Conservation (phyloP, 108 stramenopile species). For the Cyclostephanos invisitatus region DNA sequence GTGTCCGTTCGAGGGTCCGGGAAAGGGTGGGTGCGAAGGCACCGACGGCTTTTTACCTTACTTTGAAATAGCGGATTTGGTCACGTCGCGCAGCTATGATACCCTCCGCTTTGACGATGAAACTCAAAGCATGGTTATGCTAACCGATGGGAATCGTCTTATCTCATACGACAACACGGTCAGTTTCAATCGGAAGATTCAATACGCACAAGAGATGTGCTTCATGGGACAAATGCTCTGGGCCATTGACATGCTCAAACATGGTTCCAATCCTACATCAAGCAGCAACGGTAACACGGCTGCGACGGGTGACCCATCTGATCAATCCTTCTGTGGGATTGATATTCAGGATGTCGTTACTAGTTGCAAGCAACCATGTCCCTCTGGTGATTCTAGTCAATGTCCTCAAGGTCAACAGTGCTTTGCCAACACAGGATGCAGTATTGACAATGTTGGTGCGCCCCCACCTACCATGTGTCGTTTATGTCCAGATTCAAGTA, state of each 20-base stretch:
- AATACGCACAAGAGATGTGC: conserved; percentile 45
- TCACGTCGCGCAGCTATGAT: conserved; percentile 33
- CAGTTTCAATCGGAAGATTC: conserved; percentile 45
- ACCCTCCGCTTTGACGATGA: conserved; percentile 39
- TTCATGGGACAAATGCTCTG: conserved; percentile 49
- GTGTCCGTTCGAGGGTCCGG: conserved; percentile 42
- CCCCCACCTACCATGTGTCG: conserved; percentile 48
- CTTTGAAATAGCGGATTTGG: conserved; percentile 50
- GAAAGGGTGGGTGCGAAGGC: conserved; percentile 47
- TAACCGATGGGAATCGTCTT: conserved; percentile 51
- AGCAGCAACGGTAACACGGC: conserved; percentile 46
- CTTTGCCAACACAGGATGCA: conserved; percentile 48
- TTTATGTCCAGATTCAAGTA: conserved; percentile 47
- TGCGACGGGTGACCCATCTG: conserved; percentile 37
- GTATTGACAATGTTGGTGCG: conserved; percentile 45
- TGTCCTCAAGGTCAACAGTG: conserved; percentile 40
- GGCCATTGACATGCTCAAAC: conserved; percentile 53
- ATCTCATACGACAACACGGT: conserved; percentile 57
- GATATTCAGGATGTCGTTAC: conserved; percentile 48
- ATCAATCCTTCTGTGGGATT: conserved; percentile 47
- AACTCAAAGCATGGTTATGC: conserved; percentile 50
- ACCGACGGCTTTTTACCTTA: conserved; percentile 49
- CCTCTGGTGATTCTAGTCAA: conserved; percentile 41
- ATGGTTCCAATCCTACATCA: conserved; percentile 46
- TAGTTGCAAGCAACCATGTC: conserved; percentile 42